These are phyloP conservation scores for Lasiodiplodia hormozganensis DNA, from an alignment of 2,329 filamentous ascomycete genomes.

Conservation along the genomic window DNA sequence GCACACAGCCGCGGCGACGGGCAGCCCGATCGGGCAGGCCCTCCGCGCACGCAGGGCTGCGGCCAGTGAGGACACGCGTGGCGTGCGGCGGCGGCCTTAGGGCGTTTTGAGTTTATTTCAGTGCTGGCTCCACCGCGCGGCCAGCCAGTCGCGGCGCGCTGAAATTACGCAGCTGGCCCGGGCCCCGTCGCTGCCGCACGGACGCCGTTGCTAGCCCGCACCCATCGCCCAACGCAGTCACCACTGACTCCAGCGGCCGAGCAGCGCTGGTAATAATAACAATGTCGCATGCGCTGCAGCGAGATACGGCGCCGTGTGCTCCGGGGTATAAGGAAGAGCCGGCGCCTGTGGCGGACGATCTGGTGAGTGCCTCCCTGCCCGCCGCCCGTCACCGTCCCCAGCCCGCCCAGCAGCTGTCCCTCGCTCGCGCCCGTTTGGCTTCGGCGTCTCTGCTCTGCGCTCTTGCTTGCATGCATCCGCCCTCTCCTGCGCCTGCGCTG, in stretches of 20 bases:
- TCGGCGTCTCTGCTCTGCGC: conserved; percentile 33
- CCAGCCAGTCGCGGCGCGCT: conserved; percentile 24
- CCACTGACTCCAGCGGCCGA: conserved; percentile 30
- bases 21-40: conserved; percentile 20
- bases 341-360: conserved; percentile 52
- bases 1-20: conserved; percentile 23
- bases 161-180: conserved; percentile 26
- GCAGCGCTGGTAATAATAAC: conserved; percentile 46
- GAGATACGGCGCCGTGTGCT: conserved; percentile 41
- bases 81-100: conserved; percentile 31
- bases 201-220: conserved; percentile 41
- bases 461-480: conserved; percentile 41
- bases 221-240: conserved; percentile 36
- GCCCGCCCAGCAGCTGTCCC: conserved; percentile 32
- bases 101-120: conserved; percentile 34
- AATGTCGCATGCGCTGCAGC: conserved; percentile 42
- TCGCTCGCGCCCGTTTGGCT: conserved; percentile 43
- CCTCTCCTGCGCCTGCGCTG: conserved; percentile 44
- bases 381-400: conserved; percentile 28
- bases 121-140: conserved; percentile 23
- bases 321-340: conserved; percentile 54
- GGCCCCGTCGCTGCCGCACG: conserved; percentile 29
- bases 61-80: conserved; percentile 26
- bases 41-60: conserved; percentile 24
- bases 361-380: conserved; percentile 49